Evolutionary conservation across 768 basidiomycete species (phyloP).

Genomic region (Psilocybe sp.): DNA sequence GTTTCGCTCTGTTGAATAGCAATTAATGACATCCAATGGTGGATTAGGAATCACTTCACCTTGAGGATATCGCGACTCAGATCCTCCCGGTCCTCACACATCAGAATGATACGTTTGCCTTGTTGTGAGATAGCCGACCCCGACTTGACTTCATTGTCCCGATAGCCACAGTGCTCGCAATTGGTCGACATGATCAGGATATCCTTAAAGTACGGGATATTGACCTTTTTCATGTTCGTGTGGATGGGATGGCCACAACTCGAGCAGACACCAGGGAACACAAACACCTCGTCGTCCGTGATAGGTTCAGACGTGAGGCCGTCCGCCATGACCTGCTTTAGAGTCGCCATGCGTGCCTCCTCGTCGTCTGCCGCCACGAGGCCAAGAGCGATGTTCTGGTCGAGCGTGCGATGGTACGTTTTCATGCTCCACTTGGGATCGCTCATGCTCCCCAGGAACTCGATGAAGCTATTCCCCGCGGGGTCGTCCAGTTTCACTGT

Average conservation of each 20-base stretch:
- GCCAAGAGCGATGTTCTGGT: slow-evolving; percentile 82
- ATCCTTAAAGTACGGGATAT: slow-evolving; percentile 99
- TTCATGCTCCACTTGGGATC: slow-evolving; percentile 93
- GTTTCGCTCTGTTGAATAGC: slow-evolving; percentile 76
- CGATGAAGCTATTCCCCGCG: slow-evolving; percentile 94
- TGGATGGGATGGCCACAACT: slow-evolving; percentile 81
- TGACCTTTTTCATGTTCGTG: slow-evolving; percentile 94
- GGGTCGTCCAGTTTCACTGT: slow-evolving; percentile 90
- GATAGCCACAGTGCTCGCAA: slow-evolving; percentile 91
- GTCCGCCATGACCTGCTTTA: slow-evolving; percentile 8
- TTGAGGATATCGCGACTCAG: slow-evolving; percentile 92
- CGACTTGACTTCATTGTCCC: slow-evolving; percentile 97
- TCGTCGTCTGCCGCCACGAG: slow-evolving; percentile 53
- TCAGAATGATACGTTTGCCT: slow-evolving; percentile 85
- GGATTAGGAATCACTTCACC: slow-evolving; percentile 38
- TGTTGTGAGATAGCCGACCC: slow-evolving; percentile 84
- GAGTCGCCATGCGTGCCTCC: slow-evolving; percentile 2
- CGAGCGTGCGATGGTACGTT: slow-evolving; percentile 72
- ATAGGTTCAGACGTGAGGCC: slow-evolving; percentile 24
- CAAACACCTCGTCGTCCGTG: slow-evolving; percentile 81
- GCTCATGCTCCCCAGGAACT: slow-evolving; percentile 80
- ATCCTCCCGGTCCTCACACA: slow-evolving; percentile 91
- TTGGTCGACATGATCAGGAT: slow-evolving; percentile 98
- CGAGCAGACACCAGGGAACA: slow-evolving; percentile 86
- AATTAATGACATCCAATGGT: not conserved